These are phyloP conservation scores for Vitis rotundifolia DNA, from an alignment of 164 flowering plant species.

Conservation along the genomic window DNA sequence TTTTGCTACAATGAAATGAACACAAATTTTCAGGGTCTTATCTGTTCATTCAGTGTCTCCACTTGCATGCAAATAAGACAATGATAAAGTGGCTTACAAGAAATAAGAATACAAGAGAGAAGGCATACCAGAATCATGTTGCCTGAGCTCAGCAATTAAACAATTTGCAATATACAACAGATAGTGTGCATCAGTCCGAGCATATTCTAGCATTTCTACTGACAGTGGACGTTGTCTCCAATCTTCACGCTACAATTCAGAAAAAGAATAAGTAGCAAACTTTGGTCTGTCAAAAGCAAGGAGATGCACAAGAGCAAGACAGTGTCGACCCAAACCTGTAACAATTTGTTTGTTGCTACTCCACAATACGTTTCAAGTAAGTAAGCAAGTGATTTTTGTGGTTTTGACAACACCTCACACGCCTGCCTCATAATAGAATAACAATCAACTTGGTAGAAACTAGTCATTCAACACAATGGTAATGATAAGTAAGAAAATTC, in stretches of 20 bases:
- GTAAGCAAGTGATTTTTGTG: slow-evolving; percentile 87
- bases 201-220: slow-evolving; percentile 84
- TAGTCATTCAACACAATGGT: neutral
- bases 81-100: neutral
- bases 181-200: slow-evolving; percentile 88
- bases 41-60: neutral
- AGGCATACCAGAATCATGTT: slow-evolving; percentile 46
- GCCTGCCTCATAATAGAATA: slow-evolving; percentile 52
- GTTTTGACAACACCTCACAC: slow-evolving; percentile 85
- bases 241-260: slow-evolving; percentile 77
- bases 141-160: slow-evolving; percentile 63
- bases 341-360: slow-evolving; percentile 68
- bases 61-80: neutral
- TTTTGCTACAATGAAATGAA: neutral
- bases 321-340: slow-evolving; percentile 60
- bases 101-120: slow-evolving; percentile 2
- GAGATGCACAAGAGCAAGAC: neutral
- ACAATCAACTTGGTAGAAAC: slow-evolving; percentile 9
- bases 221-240: slow-evolving; percentile 96
- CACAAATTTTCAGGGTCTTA: neutral
- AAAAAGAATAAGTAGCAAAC: neutral
- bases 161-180: slow-evolving; percentile 76
- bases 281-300: neutral
- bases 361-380: slow-evolving; percentile 87
- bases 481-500: neutral